Percentiles rank a stretch among this genome's conserved stretches.
Conservation (phyloP, 805 yeast species). For the Kodamaea kakaduensis region DNA sequence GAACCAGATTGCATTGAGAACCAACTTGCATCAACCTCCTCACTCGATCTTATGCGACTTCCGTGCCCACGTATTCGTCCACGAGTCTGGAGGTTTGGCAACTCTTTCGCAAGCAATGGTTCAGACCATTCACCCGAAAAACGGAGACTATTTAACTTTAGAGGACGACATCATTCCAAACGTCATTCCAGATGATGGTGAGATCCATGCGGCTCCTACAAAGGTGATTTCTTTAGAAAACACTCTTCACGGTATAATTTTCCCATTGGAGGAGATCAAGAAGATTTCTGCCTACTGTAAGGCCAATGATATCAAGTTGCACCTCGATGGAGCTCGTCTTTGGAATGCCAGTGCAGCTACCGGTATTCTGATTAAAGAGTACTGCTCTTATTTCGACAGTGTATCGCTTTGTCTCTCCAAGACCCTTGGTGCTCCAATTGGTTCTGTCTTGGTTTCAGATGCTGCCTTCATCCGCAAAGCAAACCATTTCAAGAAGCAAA, state of each 20-base stretch:
- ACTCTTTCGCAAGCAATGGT: conserved; percentile 42
- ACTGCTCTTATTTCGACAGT: conserved; percentile 37
- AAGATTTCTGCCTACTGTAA: conserved; percentile 33
- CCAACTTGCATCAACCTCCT: conserved; percentile 41
- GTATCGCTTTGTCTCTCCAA: conserved; percentile 42
- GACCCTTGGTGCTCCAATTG: conserved; percentile 42
- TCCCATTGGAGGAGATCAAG: conserved; percentile 37
- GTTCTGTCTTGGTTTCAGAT: conserved; percentile 37
- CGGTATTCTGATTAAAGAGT: conserved; percentile 36
- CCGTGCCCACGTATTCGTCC: conserved; percentile 33
- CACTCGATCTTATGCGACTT: conserved; percentile 37
- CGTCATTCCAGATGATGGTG: conserved; percentile 41
- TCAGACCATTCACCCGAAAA: conserved; percentile 33
- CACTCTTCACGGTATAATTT: conserved; percentile 40
- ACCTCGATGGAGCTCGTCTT: conserved; percentile 42
- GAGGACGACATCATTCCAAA: conserved; percentile 36
- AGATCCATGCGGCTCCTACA: conserved; percentile 43
- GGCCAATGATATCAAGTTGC: conserved; percentile 31
- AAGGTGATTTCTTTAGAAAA: conserved; percentile 42
- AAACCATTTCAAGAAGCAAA: conserved; percentile 43
- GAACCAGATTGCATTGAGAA: conserved; percentile 38
- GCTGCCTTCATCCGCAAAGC: conserved; percentile 34
- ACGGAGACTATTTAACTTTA: conserved; percentile 33
- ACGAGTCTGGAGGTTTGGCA: conserved; percentile 44
- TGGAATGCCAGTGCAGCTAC: conserved; percentile 43